phyloP scores from a whole-genome alignment of 2,329 filamentous ascomycete genomes.

The Xylaria sp. region DNA sequence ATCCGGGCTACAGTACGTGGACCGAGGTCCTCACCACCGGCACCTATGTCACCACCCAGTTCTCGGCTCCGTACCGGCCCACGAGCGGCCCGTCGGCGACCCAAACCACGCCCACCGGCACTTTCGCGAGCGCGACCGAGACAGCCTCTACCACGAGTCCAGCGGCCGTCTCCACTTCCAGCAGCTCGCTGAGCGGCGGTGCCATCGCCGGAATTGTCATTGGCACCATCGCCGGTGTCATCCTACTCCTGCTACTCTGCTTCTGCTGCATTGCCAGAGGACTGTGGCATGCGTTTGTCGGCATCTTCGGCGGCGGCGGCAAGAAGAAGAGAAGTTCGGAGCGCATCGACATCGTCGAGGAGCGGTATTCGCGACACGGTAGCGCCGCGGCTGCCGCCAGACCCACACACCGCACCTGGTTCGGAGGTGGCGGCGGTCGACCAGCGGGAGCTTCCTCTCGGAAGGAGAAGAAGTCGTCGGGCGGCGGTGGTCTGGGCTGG shows the following conservation, averaged over 20 bases:
- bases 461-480: constrained; percentile 66
- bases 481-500: constrained; percentile 61
- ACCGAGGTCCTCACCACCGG: constrained; percentile 59
- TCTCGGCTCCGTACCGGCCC: constrained; percentile 61
- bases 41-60: constrained; percentile 63
- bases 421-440: constrained; percentile 61
- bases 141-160: constrained; percentile 62
- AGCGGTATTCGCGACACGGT: constrained; percentile 66
- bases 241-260: constrained; percentile 75
- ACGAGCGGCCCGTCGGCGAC: constrained; percentile 65
- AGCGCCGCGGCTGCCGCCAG: constrained; percentile 58
- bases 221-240: constrained; percentile 74
- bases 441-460: constrained; percentile 51
- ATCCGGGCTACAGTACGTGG: constrained; percentile 58
- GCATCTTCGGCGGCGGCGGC: constrained; percentile 68
- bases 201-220: constrained; percentile 86
- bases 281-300: constrained; percentile 68
- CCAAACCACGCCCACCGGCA: constrained; percentile 61
- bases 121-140: constrained; percentile 58
- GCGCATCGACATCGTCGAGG: constrained; percentile 70
- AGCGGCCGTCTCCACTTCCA: constrained; percentile 56
- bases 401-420: constrained; percentile 68
- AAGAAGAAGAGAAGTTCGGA: constrained; percentile 63
- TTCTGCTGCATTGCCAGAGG: constrained; percentile 77
- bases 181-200: constrained; percentile 69